phyloP scores from a whole-genome alignment of 805 yeast species.

The Zygoascus bituminiphila region DNA sequence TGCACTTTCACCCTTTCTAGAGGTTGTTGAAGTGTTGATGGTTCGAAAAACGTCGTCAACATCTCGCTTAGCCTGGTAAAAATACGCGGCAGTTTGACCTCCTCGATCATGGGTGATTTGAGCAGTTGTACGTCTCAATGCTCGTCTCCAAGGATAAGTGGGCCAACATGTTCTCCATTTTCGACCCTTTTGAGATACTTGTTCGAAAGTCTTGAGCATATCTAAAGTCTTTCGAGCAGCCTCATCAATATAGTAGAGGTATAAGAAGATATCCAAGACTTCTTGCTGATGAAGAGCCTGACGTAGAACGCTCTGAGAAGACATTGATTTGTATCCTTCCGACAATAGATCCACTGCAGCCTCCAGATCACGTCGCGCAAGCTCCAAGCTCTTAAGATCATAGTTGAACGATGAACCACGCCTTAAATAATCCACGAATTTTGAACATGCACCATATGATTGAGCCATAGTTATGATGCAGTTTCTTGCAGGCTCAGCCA shows the following conservation, averaged over 20 bases:
- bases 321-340: background rate
- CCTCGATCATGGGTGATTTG: slow-evolving; percentile 42
- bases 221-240: slow-evolving; percentile 30
- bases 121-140: slow-evolving; percentile 35
- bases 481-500: slow-evolving; percentile 5
- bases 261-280: slow-evolving; percentile 33
- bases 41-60: slow-evolving; percentile 41
- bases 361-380: background rate
- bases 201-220: slow-evolving; percentile 11
- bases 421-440: slow-evolving; percentile 11
- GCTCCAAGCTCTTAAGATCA: background rate
- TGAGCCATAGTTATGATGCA: slow-evolving; percentile 4
- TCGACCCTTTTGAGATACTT: slow-evolving; percentile 11
- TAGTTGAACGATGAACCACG: background rate
- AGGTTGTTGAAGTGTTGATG: slow-evolving; percentile 38
- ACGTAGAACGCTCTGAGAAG: background rate
- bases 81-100: slow-evolving; percentile 36
- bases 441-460: slow-evolving; percentile 10
- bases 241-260: slow-evolving; percentile 35
- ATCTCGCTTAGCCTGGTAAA: slow-evolving; percentile 36
- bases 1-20: slow-evolving; percentile 15
- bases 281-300: slow-evolving; percentile 23
- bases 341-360: background rate
- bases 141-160: slow-evolving; percentile 34
- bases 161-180: slow-evolving; percentile 33